Evolutionary conservation across 1,284 basidiomycete genomes (phyloP).

Genomic region (Taiwanofungus camphoratus): DNA sequence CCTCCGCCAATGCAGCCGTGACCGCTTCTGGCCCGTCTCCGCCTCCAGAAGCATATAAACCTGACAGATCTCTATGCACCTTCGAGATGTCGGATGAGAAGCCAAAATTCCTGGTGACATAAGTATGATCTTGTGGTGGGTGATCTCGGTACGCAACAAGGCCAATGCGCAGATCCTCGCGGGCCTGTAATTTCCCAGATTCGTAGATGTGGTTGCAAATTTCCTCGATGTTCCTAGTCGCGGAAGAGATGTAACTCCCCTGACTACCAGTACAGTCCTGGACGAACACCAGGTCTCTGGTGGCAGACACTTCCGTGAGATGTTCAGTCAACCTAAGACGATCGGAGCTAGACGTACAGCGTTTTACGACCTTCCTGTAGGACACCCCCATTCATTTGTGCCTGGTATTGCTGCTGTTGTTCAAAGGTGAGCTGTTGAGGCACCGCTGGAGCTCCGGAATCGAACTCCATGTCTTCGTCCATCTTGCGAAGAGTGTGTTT

Average conservation of each 20-base stretch:
- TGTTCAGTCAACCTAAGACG: constrained; percentile 2
- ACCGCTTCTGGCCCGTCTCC: constrained; percentile 98
- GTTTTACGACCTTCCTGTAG: constrained; percentile 50
- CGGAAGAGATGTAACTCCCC: constrained; percentile 79
- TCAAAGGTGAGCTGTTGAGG: constrained; percentile 33
- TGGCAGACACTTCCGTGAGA: constrained; percentile 10
- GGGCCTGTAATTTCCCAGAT: constrained; percentile 83
- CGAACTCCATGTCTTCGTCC: constrained; percentile 76
- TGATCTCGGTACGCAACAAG: constrained; percentile 92
- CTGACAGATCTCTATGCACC: constrained; percentile 82
- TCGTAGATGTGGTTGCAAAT: constrained; percentile 96
- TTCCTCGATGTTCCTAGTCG: constrained; percentile 96
- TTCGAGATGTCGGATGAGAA: constrained; percentile 89
- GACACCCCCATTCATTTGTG: constrained; percentile 26
- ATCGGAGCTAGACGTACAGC: constrained; percentile 54
- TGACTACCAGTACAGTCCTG: constrained; percentile 91
- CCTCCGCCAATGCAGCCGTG: constrained; percentile 89
- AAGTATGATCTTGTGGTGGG: constrained; percentile 93
- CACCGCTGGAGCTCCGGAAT: constrained; percentile 31
- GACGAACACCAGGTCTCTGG: constrained; percentile 82
- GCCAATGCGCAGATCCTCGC: constrained; percentile 87
- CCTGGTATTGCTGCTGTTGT: constrained; percentile 31
- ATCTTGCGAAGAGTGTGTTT: constrained; percentile 32
- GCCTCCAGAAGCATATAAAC: constrained; percentile 88
- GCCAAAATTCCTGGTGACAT: constrained; percentile 89